Evolutionary conservation across 2,329 filamentous ascomycete species (phyloP), one percentile per base, ranked within the genome.

Genomic region (Fusarium setosum): DNA sequence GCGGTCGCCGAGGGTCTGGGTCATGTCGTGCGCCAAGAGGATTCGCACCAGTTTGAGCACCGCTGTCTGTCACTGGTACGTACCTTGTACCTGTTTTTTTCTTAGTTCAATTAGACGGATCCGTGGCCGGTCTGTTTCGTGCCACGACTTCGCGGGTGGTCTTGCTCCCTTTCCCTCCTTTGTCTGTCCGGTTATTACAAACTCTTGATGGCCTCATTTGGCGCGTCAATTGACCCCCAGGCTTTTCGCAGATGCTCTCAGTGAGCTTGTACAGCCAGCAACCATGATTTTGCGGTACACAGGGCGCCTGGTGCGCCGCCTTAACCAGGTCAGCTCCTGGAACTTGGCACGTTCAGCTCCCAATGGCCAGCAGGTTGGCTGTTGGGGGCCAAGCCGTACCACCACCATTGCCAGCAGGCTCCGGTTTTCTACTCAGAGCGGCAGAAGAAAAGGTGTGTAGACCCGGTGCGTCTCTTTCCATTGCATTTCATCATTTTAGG

Each of bases 341-440:
- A 56, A 59, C 61, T 56, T 68, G 68, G 62, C 65, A 57, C 64
- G n/a, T n/a, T n/a, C n/a, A n/a, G n/a, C 42, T 40, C 58, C 49
- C 50, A 54, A 45, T 56, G 48, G 44, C 42, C 59, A 48, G 45
- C 65, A 59, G 47, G 47, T 54, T 48, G 47, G 57, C 18, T 56
- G 35, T 68, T 65, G 63, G 69, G 61, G 63, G 56, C 69, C 70
- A 61, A 63, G 35, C 26, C 48, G 42, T 17, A 44, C 49, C 47
- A 54, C 29, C 21, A 50, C 47, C 35, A 45, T 37, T 26, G 37
- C 37, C 24, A 57, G 50, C 59, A 68, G 61, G 55, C 69, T 70
- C 49, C 69, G 52, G 29, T 77, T 77, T 65, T 75, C 75, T 32
- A 73, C 74, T n/a, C 70, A 74, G 49, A 51, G 65, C 45, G 31